A percentile compares a stretch with the other conserved stretches of the same genome.
phyloP scores from a whole-genome alignment of 106 monocot genomes.

The Phalaenopsis aphrodite region DNA sequence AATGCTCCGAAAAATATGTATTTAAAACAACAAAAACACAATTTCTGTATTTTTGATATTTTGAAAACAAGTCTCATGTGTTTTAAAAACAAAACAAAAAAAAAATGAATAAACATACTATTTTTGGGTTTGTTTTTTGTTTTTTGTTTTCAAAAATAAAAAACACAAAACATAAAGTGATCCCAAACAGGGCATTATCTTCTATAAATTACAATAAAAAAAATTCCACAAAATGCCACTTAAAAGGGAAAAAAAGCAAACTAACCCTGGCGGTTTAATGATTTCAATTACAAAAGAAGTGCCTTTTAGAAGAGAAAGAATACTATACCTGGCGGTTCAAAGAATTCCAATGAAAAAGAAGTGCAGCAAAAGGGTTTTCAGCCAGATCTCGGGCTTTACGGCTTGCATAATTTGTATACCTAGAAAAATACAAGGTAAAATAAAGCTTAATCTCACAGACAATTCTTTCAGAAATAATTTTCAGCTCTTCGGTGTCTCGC shows the following conservation, averaged over 20 bases:
- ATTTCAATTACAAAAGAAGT: not conserved
- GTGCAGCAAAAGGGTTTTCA: conserved; percentile 78
- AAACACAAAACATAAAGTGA: too few relatives aligned
- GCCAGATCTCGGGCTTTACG: conserved; percentile 64
- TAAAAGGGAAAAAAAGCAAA: not conserved
- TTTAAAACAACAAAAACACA: too few relatives aligned
- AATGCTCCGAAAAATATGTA: too few relatives aligned
- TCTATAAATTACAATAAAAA: not conserved
- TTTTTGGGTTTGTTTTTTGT: too few relatives aligned
- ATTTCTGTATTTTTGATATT: too few relatives aligned
- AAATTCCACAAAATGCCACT: not conserved
- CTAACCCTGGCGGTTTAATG: not conserved
- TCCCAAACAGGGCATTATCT: too few relatives aligned
- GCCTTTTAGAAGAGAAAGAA: not conserved
- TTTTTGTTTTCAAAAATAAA: too few relatives aligned
- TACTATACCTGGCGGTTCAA: conserved; percentile 75
- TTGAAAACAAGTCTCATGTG: too few relatives aligned
- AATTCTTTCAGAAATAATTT: not conserved
- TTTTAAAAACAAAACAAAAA: too few relatives aligned
- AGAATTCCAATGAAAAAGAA: conserved; percentile 83
- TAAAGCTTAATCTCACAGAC: not conserved
- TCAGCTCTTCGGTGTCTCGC: not conserved
- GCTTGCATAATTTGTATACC: conserved; percentile 96
- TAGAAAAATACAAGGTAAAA: conserved; percentile 18
- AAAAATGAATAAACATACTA: too few relatives aligned